Conservation (phyloP, 176 grass and related monocot genomes). For the Oryza coarctata region DNA sequence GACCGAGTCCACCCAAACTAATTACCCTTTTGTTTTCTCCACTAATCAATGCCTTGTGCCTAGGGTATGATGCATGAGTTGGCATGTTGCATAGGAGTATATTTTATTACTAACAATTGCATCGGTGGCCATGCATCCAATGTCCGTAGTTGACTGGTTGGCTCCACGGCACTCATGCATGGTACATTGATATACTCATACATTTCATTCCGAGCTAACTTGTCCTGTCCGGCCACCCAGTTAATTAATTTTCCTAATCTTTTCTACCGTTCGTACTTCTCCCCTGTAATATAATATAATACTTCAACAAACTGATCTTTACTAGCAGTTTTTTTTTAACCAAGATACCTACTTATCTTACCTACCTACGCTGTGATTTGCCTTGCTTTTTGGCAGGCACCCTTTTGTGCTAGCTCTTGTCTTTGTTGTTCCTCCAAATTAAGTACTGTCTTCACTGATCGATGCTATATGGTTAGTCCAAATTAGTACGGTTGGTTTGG, state of each 20-base stretch:
- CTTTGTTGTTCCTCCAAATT: background rate
- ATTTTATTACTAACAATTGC: background rate
- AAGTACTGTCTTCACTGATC: background rate
- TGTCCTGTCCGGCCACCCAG: background rate
- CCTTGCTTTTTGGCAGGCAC: background rate
- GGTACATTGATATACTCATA: background rate
- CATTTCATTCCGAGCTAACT: background rate
- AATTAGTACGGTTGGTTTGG: background rate
- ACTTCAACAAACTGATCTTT: background rate
- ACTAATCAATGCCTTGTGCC: background rate
- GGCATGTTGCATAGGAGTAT: background rate
- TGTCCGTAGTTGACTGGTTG: constrained; percentile 45
- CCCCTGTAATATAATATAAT: background rate
- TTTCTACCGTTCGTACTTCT: background rate
- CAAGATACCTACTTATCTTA: background rate
- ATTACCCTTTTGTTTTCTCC: background rate
- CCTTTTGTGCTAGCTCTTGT: background rate
- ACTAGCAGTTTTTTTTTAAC: too few relatives aligned
- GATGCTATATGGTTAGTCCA: background rate
- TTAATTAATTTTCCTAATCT: background rate
- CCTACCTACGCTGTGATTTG: background rate
- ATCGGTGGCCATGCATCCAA: too few relatives aligned
- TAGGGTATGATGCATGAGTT: background rate
- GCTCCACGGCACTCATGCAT: constrained; percentile 40
- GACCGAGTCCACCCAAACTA: background rate